Evolutionary conservation across 768 basidiomycete species (phyloP), one percentile per base, ranked within the genome.

Genomic region (Polyporus arcularius): DNA sequence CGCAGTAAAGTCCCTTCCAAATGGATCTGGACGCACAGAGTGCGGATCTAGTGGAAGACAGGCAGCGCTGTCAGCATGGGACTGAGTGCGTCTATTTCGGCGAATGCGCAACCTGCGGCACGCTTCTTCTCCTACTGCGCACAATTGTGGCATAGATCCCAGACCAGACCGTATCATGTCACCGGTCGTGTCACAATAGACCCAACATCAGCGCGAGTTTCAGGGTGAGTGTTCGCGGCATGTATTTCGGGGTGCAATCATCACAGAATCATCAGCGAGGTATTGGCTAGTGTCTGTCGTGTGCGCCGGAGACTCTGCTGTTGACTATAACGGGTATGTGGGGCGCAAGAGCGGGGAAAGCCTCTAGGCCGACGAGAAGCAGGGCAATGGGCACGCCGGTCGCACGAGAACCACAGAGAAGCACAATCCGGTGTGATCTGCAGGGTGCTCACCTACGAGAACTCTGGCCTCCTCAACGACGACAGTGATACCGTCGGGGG

Each of bases 401-500:
- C 10, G 46, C 46, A 18, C 46, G 28, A 18, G 8, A 26, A 28
- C 10, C 39, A 26, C 38, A 46, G 28, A 18, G 8, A 26, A 28
- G 21, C 39, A 26, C 38, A 46, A 62, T 58, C 56, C 47, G n/a
- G 40, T 21, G 46, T 18, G 61, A 62, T 58, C 60, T 31, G 28
- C 39, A 31, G 52, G 38, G 15, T 43, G 74, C 79, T 62, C 68
- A 92, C 95, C 95, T 31, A 90, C 78, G 7, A 96, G 77, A 0
- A 89, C 87, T 39, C 89, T 82, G 1, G 90, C 86, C 72, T 97
- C 94, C 75, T 98, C 94, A 10, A 93, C 94, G 18, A 85, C 84
- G 31, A 97, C 81, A 12, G 84, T 83, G 63, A 97, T 75, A 1
- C 94, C 95, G 42, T 79, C 77, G 16, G 81, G 76, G 26, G 84